Evolutionary conservation across 1,284 basidiomycete species (phyloP).

Genomic region (Xerocomus nothofagi): DNA sequence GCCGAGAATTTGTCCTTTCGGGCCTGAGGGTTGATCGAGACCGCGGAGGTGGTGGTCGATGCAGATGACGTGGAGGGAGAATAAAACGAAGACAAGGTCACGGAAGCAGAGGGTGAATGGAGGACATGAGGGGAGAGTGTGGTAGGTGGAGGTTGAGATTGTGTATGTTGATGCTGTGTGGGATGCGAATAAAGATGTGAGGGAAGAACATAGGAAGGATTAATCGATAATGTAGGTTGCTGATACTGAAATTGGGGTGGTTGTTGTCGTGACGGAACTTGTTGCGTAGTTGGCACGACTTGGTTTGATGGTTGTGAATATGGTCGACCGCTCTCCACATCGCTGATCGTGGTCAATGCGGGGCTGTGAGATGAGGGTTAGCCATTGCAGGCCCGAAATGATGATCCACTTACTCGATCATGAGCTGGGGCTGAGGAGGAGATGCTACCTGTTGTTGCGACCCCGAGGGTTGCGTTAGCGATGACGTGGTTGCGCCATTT

Average conservation of each 20-base stretch:
- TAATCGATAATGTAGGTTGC: conserved; percentile 41
- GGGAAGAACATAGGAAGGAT: conserved; percentile 41
- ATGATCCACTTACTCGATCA: conserved; percentile 52
- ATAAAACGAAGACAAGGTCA: conserved; percentile 42
- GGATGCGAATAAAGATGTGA: conserved; percentile 41
- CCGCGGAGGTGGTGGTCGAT: conserved; percentile 28
- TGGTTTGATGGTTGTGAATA: conserved; percentile 38
- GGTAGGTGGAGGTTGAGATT: conserved; percentile 47
- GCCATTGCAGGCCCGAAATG: conserved; percentile 1
- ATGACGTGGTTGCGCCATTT: conserved; percentile 62
- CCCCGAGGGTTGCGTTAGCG: conserved; percentile 30
- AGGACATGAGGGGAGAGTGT: conserved; percentile 68
- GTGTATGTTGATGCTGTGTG: conserved; percentile 33
- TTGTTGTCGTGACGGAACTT: conserved; percentile 39
- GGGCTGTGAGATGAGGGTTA: conserved; percentile 40
- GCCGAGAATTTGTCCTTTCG: conserved; percentile 52
- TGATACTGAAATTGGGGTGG: conserved; percentile 40
- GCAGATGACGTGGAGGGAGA: conserved; percentile 31
- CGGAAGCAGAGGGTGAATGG: conserved; percentile 48
- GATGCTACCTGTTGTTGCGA: conserved; percentile 36
- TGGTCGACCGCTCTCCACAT: conserved; percentile 35
- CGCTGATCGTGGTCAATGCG: conserved; percentile 50
- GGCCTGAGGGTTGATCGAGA: conserved; percentile 35
- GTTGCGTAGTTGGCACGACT: conserved; percentile 25
- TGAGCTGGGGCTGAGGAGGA: conserved; percentile 40